Evolutionary conservation across 164 flowering plant species (phyloP).

Genomic region (Vitis amurensis): DNA sequence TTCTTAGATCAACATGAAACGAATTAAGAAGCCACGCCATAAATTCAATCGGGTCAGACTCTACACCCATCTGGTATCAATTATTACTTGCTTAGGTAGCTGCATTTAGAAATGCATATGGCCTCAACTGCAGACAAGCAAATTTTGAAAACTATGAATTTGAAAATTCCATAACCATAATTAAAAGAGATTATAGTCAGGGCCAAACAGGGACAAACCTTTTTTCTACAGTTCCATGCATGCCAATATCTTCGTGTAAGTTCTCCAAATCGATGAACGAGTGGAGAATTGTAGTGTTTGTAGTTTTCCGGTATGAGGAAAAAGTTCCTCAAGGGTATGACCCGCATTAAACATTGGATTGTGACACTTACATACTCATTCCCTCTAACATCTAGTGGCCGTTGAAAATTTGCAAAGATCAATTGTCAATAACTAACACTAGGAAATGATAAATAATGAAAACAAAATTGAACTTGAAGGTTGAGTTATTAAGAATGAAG

Average conservation of each 20-base stretch:
- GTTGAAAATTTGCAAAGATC: neutral
- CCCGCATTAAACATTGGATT: conserved; percentile 93
- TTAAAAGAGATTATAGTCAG: neutral
- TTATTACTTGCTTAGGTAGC: conserved; percentile 96
- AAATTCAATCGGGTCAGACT: conserved; percentile 96
- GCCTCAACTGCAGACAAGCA: conserved; percentile 72
- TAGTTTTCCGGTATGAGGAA: conserved; percentile 93
- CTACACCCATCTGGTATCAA: conserved; percentile 75
- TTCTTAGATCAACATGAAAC: conserved; percentile 72
- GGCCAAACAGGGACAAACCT: conserved; percentile 39
- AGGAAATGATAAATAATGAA: neutral
- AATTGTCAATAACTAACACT: neutral
- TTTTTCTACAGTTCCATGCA: conserved; percentile 92
- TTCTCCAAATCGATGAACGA: conserved; percentile 95
- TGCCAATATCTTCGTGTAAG: conserved; percentile 97
- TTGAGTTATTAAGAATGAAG: neutral
- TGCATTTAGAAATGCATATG: conserved; percentile 93
- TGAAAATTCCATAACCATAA: neutral
- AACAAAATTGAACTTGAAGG: neutral
- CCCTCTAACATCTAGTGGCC: conserved; percentile 60
- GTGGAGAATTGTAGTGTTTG: conserved; percentile 74
- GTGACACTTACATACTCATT: conserved; percentile 97
- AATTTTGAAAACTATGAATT: neutral
- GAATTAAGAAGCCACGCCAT: conserved; percentile 98
- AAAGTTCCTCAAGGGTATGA: conserved; percentile 95